These are phyloP conservation scores for Boletus rubropictus DNA, from an alignment of 768 basidiomycete genomes.

Conservation along the genomic window DNA sequence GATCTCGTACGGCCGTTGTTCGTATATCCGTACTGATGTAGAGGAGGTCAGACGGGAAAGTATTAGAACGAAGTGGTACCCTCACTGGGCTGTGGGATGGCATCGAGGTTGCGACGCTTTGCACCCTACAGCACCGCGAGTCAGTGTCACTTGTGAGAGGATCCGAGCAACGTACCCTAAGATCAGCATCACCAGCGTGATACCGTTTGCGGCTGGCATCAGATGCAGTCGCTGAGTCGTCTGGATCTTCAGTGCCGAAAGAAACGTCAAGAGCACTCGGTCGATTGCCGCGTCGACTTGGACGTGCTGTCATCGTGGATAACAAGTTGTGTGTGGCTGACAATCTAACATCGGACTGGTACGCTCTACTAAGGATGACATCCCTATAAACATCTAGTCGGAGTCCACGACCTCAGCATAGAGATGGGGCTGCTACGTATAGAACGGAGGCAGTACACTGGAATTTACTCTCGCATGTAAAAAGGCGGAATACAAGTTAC, in stretches of 20 bases:
- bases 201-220: slow-evolving; percentile 26
- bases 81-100: slow-evolving; percentile 13
- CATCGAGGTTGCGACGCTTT: slow-evolving; percentile 28
- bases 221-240: slow-evolving; percentile 25
- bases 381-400: slow-evolving; percentile 9
- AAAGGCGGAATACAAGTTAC: slow-evolving; percentile 9
- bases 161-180: slow-evolving; percentile 13
- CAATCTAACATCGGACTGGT: background rate
- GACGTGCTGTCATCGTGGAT: background rate
- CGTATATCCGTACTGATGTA: slow-evolving; percentile 37
- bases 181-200: slow-evolving; percentile 7
- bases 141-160: background rate
- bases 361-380: background rate
- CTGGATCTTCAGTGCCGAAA: slow-evolving; percentile 39
- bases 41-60: background rate
- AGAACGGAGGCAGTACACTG: slow-evolving; percentile 10
- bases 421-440: slow-evolving; percentile 6
- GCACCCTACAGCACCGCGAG: slow-evolving; percentile 4
- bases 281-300: slow-evolving; percentile 31
- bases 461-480: slow-evolving; percentile 6
- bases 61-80: background rate
- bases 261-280: slow-evolving; percentile 53
- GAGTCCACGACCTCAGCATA: slow-evolving; percentile 13
- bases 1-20: slow-evolving; percentile 27
- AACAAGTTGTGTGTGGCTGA: too few species aligned